Evolutionary conservation across 371 early-diverging fungal species (phyloP), one percentile per base, ranked within the genome.

Genomic region (Mortierella sp.): DNA sequence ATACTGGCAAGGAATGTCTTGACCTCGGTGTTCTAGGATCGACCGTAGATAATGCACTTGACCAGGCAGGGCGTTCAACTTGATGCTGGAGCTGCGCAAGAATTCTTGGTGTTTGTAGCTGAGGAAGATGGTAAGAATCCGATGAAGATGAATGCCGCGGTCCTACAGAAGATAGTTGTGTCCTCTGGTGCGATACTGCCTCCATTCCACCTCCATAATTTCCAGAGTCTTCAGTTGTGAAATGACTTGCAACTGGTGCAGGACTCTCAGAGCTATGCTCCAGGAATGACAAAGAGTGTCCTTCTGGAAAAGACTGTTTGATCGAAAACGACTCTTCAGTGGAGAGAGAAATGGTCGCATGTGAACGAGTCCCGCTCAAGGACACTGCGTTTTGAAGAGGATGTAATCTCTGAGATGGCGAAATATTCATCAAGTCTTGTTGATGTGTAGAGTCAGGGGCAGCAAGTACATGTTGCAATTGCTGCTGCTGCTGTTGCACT

Each of bases 1-100:
- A 43, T 20, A 22, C 1, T 5, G 64, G 59, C 52, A 70, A 40
- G 20, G 54, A 39, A 3, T 24, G 55, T 28, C 55, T 24, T 16
- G 55, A 28, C 14, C 20, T 55, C 28, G 55, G 30, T 16, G 30
- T 4, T 37, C 12, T 9, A n/a, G 39, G 22, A n/a, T 20, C 39
- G 9, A n/a, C 39, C 35, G 61, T n/a, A 11, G 39, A 2, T 35
- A 35, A 5, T 10, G 39, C 26, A 6, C 68, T 62, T 22, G 70
- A 69, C 79, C 79, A 78, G 18, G 79, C 32, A 5, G 47, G 57
- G 24, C 70, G 70, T 11, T 64, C 71, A 12, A 49, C 26, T 37
- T 73, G 79, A 30, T 78, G 79, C 62, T 78, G 79, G 0, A 67
- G 63, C 43, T 78, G 79, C 2, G 79, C 79, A 18, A 78, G 40